Percentiles rank a stretch among this genome's conserved stretches.
Evolutionary conservation across 2,329 filamentous ascomycete genomes (phyloP).

Genomic region (Seiridium unicorne): DNA sequence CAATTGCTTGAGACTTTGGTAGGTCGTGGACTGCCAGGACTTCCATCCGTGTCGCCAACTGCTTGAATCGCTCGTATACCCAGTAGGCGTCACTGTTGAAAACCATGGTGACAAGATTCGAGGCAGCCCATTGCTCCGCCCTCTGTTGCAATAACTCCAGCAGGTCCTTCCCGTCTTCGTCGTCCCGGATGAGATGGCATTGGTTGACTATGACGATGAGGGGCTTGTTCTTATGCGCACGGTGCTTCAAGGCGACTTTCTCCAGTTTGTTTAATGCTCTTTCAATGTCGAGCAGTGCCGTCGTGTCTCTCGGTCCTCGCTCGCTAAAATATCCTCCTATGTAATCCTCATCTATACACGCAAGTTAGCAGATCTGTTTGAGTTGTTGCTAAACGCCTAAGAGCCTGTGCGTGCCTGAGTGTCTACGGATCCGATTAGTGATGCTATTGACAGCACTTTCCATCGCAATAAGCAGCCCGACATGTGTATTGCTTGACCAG

Average conservation of each 20-base stretch:
- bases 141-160: slow-evolving; percentile 94
- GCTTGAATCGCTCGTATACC: slow-evolving; percentile 94
- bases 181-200: slow-evolving; percentile 84
- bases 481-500: too few relatives aligned
- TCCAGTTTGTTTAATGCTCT: slow-evolving; percentile 96
- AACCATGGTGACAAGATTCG: slow-evolving; percentile 85
- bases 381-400: too few relatives aligned
- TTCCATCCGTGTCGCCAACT: slow-evolving; percentile 91
- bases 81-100: slow-evolving; percentile 98
- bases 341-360: slow-evolving; percentile 93
- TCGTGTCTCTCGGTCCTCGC: slow-evolving; percentile 85
- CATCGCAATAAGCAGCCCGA: too few relatives aligned
- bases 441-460: too few relatives aligned
- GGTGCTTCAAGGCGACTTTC: slow-evolving; percentile 79
- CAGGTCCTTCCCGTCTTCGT: slow-evolving; percentile 89
- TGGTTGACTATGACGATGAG: slow-evolving; percentile 94
- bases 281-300: slow-evolving; percentile 91
- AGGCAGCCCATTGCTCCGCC: slow-evolving; percentile 93
- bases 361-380: neutral
- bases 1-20: slow-evolving; percentile 72
- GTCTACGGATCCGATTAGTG: too few relatives aligned
- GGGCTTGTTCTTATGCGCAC: slow-evolving; percentile 62
- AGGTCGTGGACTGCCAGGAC: slow-evolving; percentile 84
- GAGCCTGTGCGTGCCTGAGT: too few relatives aligned
- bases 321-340: slow-evolving; percentile 97